Base-by-base conservation (phyloP, 2,329 filamentous ascomycete species). In the Penicillium expansum region DNA sequence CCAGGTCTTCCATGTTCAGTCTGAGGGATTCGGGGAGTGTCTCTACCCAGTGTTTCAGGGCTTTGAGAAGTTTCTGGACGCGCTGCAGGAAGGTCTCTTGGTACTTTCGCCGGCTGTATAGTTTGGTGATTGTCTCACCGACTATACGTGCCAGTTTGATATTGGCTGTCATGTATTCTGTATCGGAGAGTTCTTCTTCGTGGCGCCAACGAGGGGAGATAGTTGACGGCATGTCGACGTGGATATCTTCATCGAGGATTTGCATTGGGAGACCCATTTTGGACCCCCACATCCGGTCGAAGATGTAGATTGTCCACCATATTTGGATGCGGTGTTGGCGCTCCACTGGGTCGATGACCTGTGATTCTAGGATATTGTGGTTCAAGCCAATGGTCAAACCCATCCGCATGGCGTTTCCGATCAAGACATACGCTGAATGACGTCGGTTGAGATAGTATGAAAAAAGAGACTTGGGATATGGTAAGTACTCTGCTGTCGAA, bases 211-310 rank as follows among this genome's bases (percentile, higher is more conserved):
- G 59, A 2, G 73, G 70, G 13, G 60, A 63, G 6, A 72, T 65
- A 3, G 65, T 66, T 16, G 71, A 74, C 4, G 74, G 74, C 62
- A 76, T 68, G 51, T 75, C 71, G 29, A 73, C 65, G 35, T 76
- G 73, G 41, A 77, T 81, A 18, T 80, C 80, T 35, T 79, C 74
- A 49, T 82, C 80, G 13, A 75, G 73, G 6, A 82, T 76, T 38
- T 79, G 77, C 7, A 78, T 74, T 0, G 80, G 79, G 24, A 81
- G 74, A 0, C 80, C 78, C 49, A 82, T 72, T 45, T 80, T 79
- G 0, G 79, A 77, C 3, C 77, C 77, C 74, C 76, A 80, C 70
- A 82, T 77, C 2, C 80, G 74, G 54, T 74, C 72, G 38, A 73
- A 74, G 20, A 71, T 72, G 57, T 74, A 74, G 44, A 74, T 72